Evolutionary conservation across 495 filamentous ascomycete species (phyloP), one percentile per base, ranked within the genome.

Genomic region (Neurospora cerealis): DNA sequence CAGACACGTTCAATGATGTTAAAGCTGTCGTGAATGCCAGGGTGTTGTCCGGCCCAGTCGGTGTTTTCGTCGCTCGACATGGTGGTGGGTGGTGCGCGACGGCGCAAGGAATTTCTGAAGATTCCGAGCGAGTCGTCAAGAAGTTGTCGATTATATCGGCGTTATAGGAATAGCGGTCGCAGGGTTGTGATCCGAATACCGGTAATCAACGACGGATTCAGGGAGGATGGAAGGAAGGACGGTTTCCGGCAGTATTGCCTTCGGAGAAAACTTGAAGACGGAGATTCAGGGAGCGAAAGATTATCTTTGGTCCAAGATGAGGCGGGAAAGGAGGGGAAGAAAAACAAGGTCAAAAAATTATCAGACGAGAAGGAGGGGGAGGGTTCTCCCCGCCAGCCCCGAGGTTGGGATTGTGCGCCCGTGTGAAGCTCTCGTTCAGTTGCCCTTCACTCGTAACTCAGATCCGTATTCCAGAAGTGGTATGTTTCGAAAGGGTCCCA

Each of bases 1-100:
- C 89, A 89, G 11, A 87, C 80, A 70, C 92, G 84, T 82, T 95
- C 92, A 62, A 93, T 88, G 75, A 86, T 78, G 76, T 83, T 87
- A 72, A 93, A 86, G 46, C 87, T 85, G 46, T 80, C 71, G 81
- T 66, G 54, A 15, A 15, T 1, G 28, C 28, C 24, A 28, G 28
- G 54, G 13, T 8, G 1, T 1, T 1, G 2, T 17, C 5, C 15
- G 15, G 54, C 24, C 54, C 54, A 66, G 54, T 66, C 13, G 6
- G 28, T 36, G 28, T 34, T 15, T 13, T 36, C 13, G 54, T 32
- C 6, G 54, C 28, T 66, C 54, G 28, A 66, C 54, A 62, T 62
- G 24, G 28, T 34, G 54, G 15, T 13, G 7, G 3, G 2, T 66
- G 15, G 28, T 66, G 28, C 54, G 54, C 54, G 11, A 66, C 28